Conservation (phyloP, 129 eudicot species). For the sunflower (Helianthus annuus) region DNA sequence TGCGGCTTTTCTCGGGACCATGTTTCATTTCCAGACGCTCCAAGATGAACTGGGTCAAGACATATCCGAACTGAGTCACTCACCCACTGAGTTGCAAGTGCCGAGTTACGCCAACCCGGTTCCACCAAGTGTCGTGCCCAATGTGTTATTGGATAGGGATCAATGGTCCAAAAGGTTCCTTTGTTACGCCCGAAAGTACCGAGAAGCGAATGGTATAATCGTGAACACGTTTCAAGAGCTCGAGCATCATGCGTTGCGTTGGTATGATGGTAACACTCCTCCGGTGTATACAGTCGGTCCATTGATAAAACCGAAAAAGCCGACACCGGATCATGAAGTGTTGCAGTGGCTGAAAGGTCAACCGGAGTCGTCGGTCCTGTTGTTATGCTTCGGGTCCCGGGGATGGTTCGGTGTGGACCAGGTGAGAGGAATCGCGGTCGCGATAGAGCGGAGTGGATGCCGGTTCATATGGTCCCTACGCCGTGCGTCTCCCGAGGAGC, state of each 20-base stretch:
- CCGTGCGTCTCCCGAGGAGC: not conserved
- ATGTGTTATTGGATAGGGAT: slow-evolving; percentile 28
- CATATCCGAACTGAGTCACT: slow-evolving; percentile 21
- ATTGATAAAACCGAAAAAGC: slow-evolving; percentile 31
- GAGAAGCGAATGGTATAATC: slow-evolving; percentile 52
- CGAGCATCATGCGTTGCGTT: slow-evolving; percentile 38
- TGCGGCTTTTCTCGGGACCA: slow-evolving; percentile 45
- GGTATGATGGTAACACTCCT: slow-evolving; percentile 35
- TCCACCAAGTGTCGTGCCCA: slow-evolving; percentile 38
- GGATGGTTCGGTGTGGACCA: slow-evolving; percentile 33
- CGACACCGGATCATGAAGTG: not conserved
- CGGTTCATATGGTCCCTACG: slow-evolving; percentile 44
- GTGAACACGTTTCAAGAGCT: slow-evolving; percentile 54
- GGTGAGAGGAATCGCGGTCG: slow-evolving; percentile 34
- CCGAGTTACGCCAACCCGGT: slow-evolving; percentile 41
- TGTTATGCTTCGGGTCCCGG: slow-evolving; percentile 40
- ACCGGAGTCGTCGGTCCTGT: slow-evolving; percentile 35
- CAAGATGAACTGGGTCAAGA: slow-evolving; percentile 37
- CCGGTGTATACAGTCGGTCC: slow-evolving; percentile 55
- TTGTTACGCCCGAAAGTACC: slow-evolving; percentile 33
- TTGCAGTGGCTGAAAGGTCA: slow-evolving; percentile 53
- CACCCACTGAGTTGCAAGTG: not conserved
- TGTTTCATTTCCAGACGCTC: slow-evolving; percentile 43
- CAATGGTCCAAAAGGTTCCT: slow-evolving; percentile 37
- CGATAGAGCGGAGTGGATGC: slow-evolving; percentile 26